phyloP scores from a whole-genome alignment of 352 stramenopile genomes.

The Phytopythium litorale region DNA sequence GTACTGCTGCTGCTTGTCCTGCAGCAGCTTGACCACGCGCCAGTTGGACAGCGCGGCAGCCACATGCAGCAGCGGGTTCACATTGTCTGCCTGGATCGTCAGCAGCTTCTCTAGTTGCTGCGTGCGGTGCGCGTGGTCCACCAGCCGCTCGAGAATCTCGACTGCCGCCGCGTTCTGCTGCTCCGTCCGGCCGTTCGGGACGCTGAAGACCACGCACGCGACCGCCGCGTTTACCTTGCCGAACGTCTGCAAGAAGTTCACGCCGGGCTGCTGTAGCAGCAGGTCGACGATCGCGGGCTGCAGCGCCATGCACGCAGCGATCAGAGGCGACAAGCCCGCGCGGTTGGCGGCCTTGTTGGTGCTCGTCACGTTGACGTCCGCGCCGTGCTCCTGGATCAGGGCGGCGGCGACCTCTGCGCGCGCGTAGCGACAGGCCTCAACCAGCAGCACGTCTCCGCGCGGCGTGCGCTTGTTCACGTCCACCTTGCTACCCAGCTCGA shows the following conservation, averaged over 20 bases:
- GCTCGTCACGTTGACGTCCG: conserved; percentile 31
- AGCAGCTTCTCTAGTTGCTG: conserved; percentile 27
- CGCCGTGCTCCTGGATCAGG: conserved; percentile 24
- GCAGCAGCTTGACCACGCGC: conserved; percentile 35
- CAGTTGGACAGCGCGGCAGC: conserved; percentile 45
- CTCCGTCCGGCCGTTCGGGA: conserved; percentile 47
- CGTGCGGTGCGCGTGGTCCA: conserved; percentile 32
- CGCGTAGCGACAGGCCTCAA: conserved; percentile 55
- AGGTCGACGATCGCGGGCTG: conserved; percentile 29
- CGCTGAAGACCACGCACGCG: conserved; percentile 43
- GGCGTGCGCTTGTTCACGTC: conserved; percentile 35
- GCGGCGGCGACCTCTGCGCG: conserved; percentile 33
- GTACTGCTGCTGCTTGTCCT: conserved; percentile 12
- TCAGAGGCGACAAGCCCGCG: conserved; percentile 35
- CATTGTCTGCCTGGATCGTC: conserved; percentile 32
- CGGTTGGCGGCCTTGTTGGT: conserved; percentile 35
- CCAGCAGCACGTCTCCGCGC: conserved; percentile 37
- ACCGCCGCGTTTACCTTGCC: conserved; percentile 36
- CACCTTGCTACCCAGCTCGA: conserved; percentile 21
- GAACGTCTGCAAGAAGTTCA: conserved; percentile 33
- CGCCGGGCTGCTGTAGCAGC: conserved; percentile 23
- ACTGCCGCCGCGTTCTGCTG: conserved; percentile 35
- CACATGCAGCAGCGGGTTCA: conserved; percentile 48
- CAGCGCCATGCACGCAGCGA: conserved; percentile 59
- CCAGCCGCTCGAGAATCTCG: conserved; percentile 32